Evolutionary conservation across 352 stramenopile genomes (phyloP).

Genomic region (Globisporangium cystogenes): DNA sequence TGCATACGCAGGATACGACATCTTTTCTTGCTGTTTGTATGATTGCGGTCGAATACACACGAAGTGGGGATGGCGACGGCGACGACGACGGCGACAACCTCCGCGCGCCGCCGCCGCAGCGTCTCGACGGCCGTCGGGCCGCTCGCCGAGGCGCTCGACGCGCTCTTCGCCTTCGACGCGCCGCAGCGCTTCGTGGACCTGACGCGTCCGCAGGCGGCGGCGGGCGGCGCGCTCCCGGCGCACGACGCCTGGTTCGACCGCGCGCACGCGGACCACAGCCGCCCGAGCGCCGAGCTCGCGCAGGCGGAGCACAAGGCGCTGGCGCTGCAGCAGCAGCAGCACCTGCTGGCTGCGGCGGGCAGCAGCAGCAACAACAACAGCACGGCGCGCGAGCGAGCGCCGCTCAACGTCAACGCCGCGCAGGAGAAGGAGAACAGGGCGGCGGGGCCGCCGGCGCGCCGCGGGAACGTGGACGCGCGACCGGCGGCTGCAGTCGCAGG

Average conservation of each 20-base stretch:
- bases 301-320: conserved; percentile 18
- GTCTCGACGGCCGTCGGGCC: conserved; percentile 1
- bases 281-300: conserved; percentile 46
- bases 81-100: neutral
- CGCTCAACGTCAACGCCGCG: conserved; percentile 6
- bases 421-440: conserved; percentile 35
- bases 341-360: neutral
- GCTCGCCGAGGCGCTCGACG: conserved; percentile 22
- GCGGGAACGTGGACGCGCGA: neutral
- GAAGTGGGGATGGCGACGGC: no score
- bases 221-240: conserved; percentile 7
- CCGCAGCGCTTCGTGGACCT: conserved; percentile 54
- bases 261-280: conserved; percentile 47
- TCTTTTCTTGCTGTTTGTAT: neutral
- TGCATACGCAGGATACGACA: no score
- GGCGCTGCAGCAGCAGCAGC: conserved; percentile 9
- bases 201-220: conserved; percentile 16
- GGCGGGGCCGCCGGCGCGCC: conserved; percentile 2
- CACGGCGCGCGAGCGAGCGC: neutral
- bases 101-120: conserved; percentile 10
- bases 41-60: neutral
- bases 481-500: neutral
- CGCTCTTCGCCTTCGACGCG: conserved; percentile 75
- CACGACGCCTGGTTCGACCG: conserved; percentile 68
- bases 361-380: conserved; percentile 2